These are phyloP conservation scores for Globisporangium parvum DNA, from an alignment of 352 stramenopile genomes.

Conservation along the genomic window DNA sequence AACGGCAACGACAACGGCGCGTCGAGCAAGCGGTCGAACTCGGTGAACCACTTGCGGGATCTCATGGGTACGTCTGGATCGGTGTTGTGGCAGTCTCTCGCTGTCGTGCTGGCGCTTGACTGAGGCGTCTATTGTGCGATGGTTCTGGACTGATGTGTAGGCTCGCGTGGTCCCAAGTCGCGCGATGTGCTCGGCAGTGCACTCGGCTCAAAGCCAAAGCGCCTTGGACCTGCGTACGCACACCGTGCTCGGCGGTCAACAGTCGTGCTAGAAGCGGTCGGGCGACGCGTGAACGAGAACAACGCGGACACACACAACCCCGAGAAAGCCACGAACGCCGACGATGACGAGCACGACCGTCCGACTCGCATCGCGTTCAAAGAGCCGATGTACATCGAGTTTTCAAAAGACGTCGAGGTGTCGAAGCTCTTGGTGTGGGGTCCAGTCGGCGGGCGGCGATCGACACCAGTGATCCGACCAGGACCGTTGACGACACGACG, in stretches of 20 bases:
- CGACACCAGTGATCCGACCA: background rate
- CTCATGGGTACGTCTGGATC: conserved; percentile 37
- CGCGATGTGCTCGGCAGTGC: conserved; percentile 35
- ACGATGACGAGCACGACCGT: conserved; percentile 1
- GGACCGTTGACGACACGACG: conserved; percentile 25
- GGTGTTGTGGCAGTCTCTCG: conserved; percentile 3
- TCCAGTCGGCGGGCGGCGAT: background rate
- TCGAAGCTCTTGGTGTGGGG: conserved; percentile 27
- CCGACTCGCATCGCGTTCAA: conserved; percentile 14
- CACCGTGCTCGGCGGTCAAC: conserved; percentile 44
- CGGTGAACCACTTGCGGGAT: conserved; percentile 43
- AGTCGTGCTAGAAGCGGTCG: conserved; percentile 38
- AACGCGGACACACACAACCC: background rate
- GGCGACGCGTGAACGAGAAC: conserved; percentile 22
- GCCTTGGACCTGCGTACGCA: conserved; percentile 32
- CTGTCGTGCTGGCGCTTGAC: no score
- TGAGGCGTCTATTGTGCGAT: no score
- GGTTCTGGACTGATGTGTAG: conserved; percentile 7
- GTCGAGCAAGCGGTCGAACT: conserved; percentile 38
- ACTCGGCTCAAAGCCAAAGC: conserved; percentile 14
- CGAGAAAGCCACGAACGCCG: conserved; percentile 1
- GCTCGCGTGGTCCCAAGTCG: conserved; percentile 21
- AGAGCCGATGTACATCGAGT: conserved; percentile 21
- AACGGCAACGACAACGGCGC: background rate
- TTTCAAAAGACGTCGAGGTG: conserved; percentile 66